phyloP scores from a whole-genome alignment of 352 stramenopile species.

The Peronospora farinosa region DNA sequence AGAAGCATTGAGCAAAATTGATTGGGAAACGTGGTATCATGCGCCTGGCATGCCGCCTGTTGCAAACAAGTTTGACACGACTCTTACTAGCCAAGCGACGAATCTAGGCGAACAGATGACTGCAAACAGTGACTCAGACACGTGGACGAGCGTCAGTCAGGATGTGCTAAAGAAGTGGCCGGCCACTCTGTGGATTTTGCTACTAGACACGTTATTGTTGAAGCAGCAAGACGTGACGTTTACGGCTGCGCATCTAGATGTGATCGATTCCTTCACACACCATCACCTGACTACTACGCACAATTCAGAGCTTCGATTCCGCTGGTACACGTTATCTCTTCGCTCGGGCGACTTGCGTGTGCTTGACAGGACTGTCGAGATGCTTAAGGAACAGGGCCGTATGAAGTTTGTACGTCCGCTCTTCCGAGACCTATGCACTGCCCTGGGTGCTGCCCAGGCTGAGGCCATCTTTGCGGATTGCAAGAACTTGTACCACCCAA shows the following conservation, averaged over 20 bases:
- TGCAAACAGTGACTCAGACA: slow-evolving; percentile 18
- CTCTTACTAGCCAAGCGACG: slow-evolving; percentile 47
- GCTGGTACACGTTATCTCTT: slow-evolving; percentile 59
- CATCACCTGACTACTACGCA: slow-evolving; percentile 41
- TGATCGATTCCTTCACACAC: slow-evolving; percentile 50
- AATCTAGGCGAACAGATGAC: slow-evolving; percentile 37
- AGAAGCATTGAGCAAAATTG: slow-evolving; percentile 55
- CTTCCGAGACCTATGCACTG: slow-evolving; percentile 49
- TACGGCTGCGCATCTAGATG: slow-evolving; percentile 36
- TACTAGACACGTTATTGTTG: slow-evolving; percentile 54
- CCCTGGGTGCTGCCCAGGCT: slow-evolving; percentile 28
- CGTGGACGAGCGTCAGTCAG: slow-evolving; percentile 28
- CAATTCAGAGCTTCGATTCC: slow-evolving; percentile 68
- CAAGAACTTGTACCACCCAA: slow-evolving; percentile 63
- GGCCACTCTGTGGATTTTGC: slow-evolving; percentile 44
- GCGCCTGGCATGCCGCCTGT: slow-evolving; percentile 83
- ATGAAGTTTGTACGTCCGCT: slow-evolving; percentile 76
- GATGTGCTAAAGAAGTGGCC: slow-evolving; percentile 38
- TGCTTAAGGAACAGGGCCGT: slow-evolving; percentile 61
- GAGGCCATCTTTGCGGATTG: slow-evolving; percentile 37
- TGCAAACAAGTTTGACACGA: slow-evolving; percentile 85
- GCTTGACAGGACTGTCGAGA: slow-evolving; percentile 34
- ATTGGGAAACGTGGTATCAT: slow-evolving; percentile 92
- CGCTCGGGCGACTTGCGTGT: slow-evolving; percentile 41
- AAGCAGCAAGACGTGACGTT: slow-evolving; percentile 29